phyloP scores from a whole-genome alignment of 2,329 filamentous ascomycete genomes.

The Atkinsonella hypoxylon region DNA sequence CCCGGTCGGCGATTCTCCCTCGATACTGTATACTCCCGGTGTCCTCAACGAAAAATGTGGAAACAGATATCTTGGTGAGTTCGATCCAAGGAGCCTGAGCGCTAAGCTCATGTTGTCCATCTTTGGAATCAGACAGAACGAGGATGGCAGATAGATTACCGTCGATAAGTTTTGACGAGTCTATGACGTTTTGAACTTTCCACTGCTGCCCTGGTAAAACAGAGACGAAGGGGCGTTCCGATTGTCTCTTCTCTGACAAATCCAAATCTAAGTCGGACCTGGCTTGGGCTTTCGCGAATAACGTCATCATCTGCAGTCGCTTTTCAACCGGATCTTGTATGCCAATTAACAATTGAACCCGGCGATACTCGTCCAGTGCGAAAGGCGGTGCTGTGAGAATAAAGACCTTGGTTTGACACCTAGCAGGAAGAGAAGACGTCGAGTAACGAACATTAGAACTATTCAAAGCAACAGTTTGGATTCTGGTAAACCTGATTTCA shows the following conservation, averaged over 20 bases:
- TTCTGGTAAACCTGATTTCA: slow-evolving; percentile 59
- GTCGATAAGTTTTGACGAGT: slow-evolving; percentile 61
- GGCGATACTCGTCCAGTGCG: slow-evolving; percentile 38
- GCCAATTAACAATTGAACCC: slow-evolving; percentile 49
- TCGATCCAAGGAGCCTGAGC: slow-evolving; percentile 66
- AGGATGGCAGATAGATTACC: slow-evolving; percentile 56
- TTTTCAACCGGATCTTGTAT: slow-evolving; percentile 59
- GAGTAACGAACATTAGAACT: slow-evolving; percentile 50
- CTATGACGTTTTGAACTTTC: slow-evolving; percentile 55
- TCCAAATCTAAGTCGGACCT: slow-evolving; percentile 16
- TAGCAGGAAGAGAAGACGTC: slow-evolving; percentile 38
- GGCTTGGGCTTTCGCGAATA: slow-evolving; percentile 39
- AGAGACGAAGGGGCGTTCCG: slow-evolving; percentile 14
- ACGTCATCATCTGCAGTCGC: slow-evolving; percentile 53
- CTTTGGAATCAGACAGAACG: slow-evolving; percentile 52
- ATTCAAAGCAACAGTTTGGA: slow-evolving; percentile 54
- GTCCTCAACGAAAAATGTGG: slow-evolving; percentile 47
- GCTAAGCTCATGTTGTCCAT: slow-evolving; percentile 54
- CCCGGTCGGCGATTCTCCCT: slow-evolving; percentile 39
- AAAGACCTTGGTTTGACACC: slow-evolving; percentile 50
- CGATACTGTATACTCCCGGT: slow-evolving; percentile 46
- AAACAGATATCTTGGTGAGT: slow-evolving; percentile 53
- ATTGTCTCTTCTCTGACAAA: slow-evolving; percentile 11
- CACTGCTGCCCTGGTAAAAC: slow-evolving; percentile 34
- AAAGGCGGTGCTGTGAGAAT: slow-evolving; percentile 50